Evolutionary conservation across 176 grass and related monocot species (phyloP).

Genomic region (Bonia amplexicaulis): DNA sequence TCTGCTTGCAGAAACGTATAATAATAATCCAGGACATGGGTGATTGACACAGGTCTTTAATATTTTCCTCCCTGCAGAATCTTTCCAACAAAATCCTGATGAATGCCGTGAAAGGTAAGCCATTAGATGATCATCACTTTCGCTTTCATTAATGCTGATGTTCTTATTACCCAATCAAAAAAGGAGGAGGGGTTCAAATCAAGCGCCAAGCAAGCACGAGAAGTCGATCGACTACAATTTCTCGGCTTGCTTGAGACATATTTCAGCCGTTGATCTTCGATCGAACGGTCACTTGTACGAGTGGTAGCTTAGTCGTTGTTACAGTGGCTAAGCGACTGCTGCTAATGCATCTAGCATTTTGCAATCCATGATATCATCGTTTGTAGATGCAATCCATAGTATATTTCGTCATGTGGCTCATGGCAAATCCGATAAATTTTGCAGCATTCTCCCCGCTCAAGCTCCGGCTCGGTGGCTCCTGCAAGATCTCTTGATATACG

Average conservation of each 20-base stretch:
- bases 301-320: not conserved
- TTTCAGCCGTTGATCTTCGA: not conserved
- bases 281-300: not conserved
- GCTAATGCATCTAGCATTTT: not conserved
- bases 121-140: not conserved
- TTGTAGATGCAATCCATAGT: not conserved
- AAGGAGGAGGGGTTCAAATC: not conserved
- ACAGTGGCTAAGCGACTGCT: not conserved
- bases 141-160: conserved; percentile 19
- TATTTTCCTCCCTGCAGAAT: conserved; percentile 70
- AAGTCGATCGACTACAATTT: not conserved
- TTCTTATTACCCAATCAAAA: not conserved
- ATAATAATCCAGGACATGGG: conserved; percentile 19
- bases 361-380: not conserved
- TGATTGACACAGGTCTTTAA: conserved; percentile 45
- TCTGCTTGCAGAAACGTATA: not conserved
- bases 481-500: conserved; percentile 79
- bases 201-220: not conserved
- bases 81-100: conserved; percentile 75
- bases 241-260: not conserved
- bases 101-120: conserved; percentile 92
- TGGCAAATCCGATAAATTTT: not conserved
- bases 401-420: not conserved
- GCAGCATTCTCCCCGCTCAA: conserved; percentile 87
- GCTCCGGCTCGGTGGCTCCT: conserved; percentile 81